phyloP scores from a whole-genome alignment of 495 filamentous ascomycete genomes.

The Friedmanniomyces simplex region DNA sequence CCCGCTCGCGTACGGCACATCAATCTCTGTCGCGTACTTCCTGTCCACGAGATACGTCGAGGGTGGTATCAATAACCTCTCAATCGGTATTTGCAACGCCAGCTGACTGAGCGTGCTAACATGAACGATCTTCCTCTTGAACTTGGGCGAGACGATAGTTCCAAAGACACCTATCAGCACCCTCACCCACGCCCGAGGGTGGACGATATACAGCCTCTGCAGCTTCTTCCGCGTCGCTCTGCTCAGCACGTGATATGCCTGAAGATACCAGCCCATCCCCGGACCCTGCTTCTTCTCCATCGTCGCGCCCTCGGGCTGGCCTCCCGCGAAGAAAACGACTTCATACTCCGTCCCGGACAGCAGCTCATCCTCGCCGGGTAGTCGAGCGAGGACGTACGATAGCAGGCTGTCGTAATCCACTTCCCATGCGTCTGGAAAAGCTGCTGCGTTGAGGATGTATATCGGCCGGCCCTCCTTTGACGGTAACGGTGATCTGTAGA shows the following conservation, averaged over 20 bases:
- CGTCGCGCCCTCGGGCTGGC: conserved; percentile 32
- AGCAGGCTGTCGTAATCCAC: conserved; percentile 44
- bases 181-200: conserved; percentile 47
- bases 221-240: conserved; percentile 44
- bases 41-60: conserved; percentile 44
- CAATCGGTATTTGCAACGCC: conserved; percentile 40
- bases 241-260: conserved; percentile 45
- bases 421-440: conserved; percentile 41
- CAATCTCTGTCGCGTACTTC: conserved; percentile 37
- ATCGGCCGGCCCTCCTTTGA: conserved; percentile 38
- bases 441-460: conserved; percentile 46
- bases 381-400: conserved; percentile 45
- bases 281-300: conserved; percentile 37
- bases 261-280: conserved; percentile 48
- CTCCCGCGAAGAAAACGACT: conserved; percentile 47
- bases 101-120: conserved; percentile 40
- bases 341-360: conserved; percentile 42
- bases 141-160: conserved; percentile 47
- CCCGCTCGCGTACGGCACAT: conserved; percentile 39
- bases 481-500: conserved; percentile 42
- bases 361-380: conserved; percentile 46
- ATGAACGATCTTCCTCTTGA: conserved; percentile 46
- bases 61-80: conserved; percentile 41
- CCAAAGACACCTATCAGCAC: conserved; percentile 47
- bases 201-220: conserved; percentile 45